Evolutionary conservation across 148 eudicot species (phyloP).

Genomic region (Cornus kousa): DNA sequence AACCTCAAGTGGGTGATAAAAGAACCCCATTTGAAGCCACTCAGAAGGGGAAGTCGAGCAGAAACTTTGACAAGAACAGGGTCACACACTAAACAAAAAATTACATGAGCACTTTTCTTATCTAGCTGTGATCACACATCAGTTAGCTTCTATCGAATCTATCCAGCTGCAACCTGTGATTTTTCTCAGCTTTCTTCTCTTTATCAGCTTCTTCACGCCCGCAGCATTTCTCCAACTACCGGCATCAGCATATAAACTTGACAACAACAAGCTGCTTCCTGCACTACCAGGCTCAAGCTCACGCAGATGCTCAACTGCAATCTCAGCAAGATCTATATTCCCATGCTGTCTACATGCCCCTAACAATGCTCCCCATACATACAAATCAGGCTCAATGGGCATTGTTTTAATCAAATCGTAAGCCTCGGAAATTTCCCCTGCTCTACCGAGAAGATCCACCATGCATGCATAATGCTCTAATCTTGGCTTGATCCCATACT

Average conservation of each 20-base stretch:
- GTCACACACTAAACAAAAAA: not conserved
- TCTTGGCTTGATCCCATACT: conserved; percentile 50
- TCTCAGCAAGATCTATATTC: conserved; percentile 58
- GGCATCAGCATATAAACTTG: conserved; percentile 54
- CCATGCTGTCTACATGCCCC: conserved; percentile 74
- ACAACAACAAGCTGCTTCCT: conserved; percentile 60
- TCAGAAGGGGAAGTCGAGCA: not conserved
- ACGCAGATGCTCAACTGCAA: conserved; percentile 54
- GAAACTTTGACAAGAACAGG: not conserved
- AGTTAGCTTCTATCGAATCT: conserved; percentile 63
- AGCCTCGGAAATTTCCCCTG: conserved; percentile 63
- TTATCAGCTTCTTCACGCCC: conserved; percentile 51
- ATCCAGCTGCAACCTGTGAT: conserved; percentile 74
- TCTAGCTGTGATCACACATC: not conserved
- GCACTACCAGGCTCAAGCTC: conserved; percentile 74
- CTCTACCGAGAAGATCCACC: conserved; percentile 75
- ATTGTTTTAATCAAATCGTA: conserved; percentile 53
- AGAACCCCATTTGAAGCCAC: not conserved
- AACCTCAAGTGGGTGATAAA: not conserved
- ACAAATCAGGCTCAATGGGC: conserved; percentile 62
- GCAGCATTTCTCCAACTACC: conserved; percentile 61
- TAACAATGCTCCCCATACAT: conserved; percentile 80
- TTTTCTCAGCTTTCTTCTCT: conserved; percentile 44
- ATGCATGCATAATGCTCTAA: conserved; percentile 84
- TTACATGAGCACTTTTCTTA: not conserved